Percentiles rank a stretch among this genome's conserved stretches.
Conservation (phyloP, 2,329 filamentous ascomycete genomes). For the Talaromyces islandicus region DNA sequence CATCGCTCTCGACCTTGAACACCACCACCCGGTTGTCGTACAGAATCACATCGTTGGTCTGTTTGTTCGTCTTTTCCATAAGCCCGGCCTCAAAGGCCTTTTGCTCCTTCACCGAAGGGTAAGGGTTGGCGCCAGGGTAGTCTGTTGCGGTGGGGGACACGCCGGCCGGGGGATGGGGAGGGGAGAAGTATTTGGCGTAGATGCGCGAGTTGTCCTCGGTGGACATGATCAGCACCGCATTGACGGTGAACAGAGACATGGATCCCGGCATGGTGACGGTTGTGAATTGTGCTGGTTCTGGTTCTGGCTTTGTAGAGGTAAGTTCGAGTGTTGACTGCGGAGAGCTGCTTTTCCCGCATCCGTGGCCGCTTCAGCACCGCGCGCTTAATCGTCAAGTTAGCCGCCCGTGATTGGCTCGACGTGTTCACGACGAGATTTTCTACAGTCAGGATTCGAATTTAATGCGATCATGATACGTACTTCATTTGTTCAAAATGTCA, state of each 20-base stretch:
- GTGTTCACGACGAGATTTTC: not conserved
- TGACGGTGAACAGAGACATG: constrained; percentile 70
- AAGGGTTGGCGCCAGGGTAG: constrained; percentile 66
- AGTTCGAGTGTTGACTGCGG: not conserved
- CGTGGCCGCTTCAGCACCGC: constrained; percentile 8
- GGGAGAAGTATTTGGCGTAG: constrained; percentile 87
- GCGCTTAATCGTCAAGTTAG: constrained; percentile 1
- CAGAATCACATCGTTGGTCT: constrained; percentile 90
- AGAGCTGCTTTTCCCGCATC: constrained; percentile 10
- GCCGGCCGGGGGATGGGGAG: constrained; percentile 61
- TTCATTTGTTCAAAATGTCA: not conserved
- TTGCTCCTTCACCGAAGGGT: constrained; percentile 85
- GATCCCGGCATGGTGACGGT: constrained; percentile 60
- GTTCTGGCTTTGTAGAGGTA: not conserved
- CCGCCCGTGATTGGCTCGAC: constrained; percentile 1
- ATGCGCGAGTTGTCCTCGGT: constrained; percentile 86
- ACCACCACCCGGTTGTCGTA: constrained; percentile 96
- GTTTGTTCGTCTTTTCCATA: constrained; percentile 91
- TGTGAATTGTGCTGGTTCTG: not conserved
- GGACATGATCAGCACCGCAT: constrained; percentile 71
- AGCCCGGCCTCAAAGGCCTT: constrained; percentile 96
- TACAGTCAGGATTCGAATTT: not conserved
- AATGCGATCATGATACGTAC: not conserved
- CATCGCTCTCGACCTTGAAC: constrained; percentile 96
- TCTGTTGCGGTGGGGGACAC: constrained; percentile 50